Evolutionary conservation across 371 early-diverging fungal genomes (phyloP), one percentile per base, ranked within the genome.

Genomic region (Actinomortierella wolfii): DNA sequence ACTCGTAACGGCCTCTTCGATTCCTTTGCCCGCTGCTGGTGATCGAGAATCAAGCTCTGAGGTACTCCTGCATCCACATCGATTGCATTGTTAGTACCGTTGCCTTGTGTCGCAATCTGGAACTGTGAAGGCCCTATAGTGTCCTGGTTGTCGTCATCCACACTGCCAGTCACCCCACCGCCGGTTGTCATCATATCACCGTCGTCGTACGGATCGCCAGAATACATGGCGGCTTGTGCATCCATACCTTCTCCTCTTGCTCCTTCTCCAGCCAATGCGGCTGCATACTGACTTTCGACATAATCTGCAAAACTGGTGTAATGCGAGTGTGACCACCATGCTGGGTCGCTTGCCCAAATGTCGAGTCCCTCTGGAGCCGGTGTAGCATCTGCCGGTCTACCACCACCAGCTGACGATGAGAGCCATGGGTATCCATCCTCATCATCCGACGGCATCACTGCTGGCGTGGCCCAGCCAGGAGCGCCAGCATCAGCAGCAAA

Each of bases 401-500:
- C 59, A 59, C 63, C 66, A 66, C 6, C 62, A 45, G 43, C 67
- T 59, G 26, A 62, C 53, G 50, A 50, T 66, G 52, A 71, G 59
- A 3, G 21, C 47, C 20, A 20, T 11, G 11, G 21, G 47, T 8
- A 20, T 20, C 2, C 55, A 3, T 55, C 57, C 8, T 73, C 73
- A 18, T 73, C 73, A 26, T 73, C 73, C 11, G 73, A 73, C 0
- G 73, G 73, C 62, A 73, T 34, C 18, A 73, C 62, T 3, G 73
- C 73, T 9, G 73, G 73, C 8, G 73, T 73, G 13, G 62, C 73
- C 73, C 73, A 73, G 46, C 73, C 73, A 25, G 62, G 47, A 18
- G 63, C 73, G 34, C 34, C 34, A 6, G 34, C 34, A 6, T 11
- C 34, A 34, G 7, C 34, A 4, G 34, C 11, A 4, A 34, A 34